phyloP scores from a whole-genome alignment of 2,329 filamentous ascomycete genomes.

The Diaporthe longicolla region DNA sequence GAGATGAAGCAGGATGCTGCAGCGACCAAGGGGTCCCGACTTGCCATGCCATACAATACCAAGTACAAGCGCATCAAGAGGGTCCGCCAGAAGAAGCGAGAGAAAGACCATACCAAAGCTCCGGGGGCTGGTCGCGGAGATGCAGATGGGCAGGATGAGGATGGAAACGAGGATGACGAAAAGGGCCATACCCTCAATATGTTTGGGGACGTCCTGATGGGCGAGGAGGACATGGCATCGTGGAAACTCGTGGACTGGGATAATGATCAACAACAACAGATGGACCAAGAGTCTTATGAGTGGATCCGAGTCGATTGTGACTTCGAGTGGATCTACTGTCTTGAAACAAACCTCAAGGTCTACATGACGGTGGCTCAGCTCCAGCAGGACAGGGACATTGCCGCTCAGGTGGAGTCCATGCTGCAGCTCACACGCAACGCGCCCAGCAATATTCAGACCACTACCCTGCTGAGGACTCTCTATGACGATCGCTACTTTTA shows the following conservation, averaged over 20 bases:
- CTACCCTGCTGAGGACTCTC: slow-evolving; percentile 88
- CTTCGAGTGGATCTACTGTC: slow-evolving; percentile 96
- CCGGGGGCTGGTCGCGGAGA: slow-evolving; percentile 64
- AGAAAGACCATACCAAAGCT: slow-evolving; percentile 79
- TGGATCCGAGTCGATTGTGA: slow-evolving; percentile 99
- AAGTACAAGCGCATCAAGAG: slow-evolving; percentile 98
- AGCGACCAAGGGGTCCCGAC: slow-evolving; percentile 73
- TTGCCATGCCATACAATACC: slow-evolving; percentile 98
- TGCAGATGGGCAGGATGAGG: slow-evolving; percentile 66
- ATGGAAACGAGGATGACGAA: slow-evolving; percentile 81
- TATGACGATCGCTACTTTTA: slow-evolving; percentile 95
- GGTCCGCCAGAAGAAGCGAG: slow-evolving; percentile 71
- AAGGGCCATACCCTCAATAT: slow-evolving; percentile 79
- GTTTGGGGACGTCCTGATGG: slow-evolving; percentile 90
- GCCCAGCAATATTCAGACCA: slow-evolving; percentile 86
- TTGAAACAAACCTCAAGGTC: slow-evolving; percentile 84
- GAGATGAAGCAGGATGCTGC: slow-evolving; percentile 91
- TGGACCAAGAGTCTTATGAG: slow-evolving; percentile 97
- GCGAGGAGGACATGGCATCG: slow-evolving; percentile 82
- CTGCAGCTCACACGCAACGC: slow-evolving; percentile 78
- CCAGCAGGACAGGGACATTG: slow-evolving; percentile 96
- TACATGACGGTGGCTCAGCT: slow-evolving; percentile 99
- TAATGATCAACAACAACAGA: slow-evolving; percentile 86
- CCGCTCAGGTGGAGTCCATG: slow-evolving; percentile 85
- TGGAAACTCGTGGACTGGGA: slow-evolving; percentile 94